Conservation (phyloP, 2,329 filamentous ascomycete species). For the Lachnellula subtilissima region DNA sequence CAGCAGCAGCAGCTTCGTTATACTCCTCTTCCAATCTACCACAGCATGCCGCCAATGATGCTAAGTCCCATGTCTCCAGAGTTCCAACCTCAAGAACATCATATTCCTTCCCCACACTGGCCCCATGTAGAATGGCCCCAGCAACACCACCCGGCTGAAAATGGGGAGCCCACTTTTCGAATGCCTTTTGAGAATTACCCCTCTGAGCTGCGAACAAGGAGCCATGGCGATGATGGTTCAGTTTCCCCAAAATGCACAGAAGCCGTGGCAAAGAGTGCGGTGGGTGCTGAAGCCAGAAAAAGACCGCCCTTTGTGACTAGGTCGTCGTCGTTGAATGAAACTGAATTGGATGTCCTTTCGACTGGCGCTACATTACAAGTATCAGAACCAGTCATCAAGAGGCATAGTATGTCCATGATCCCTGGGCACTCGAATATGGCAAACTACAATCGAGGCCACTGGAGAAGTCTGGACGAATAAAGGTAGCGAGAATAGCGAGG, state of each 20-base stretch:
- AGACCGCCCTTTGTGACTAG: background rate
- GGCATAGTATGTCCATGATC: conserved; percentile 2
- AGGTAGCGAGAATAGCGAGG: background rate
- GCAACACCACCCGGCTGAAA: background rate
- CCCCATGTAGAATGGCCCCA: background rate
- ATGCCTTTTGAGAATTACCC: background rate
- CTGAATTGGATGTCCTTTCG: background rate
- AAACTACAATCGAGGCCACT: background rate
- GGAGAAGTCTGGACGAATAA: no score
- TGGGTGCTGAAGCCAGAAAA: background rate
- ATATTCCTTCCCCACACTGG: background rate
- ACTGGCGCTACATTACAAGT: background rate
- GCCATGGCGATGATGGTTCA: background rate
- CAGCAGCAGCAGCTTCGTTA: background rate
- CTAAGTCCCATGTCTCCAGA: background rate
- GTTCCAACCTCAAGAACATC: conserved; percentile 1
- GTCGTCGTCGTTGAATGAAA: background rate
- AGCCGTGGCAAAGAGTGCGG: background rate
- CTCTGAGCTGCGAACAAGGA: background rate
- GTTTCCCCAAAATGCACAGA: background rate
- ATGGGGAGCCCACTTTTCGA: no score
- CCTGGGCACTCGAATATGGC: background rate
- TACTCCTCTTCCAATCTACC: background rate
- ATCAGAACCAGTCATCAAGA: background rate
- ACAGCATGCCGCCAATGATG: background rate